phyloP scores from a whole-genome alignment of 305 asterid species.

The Plantago coronopus region DNA sequence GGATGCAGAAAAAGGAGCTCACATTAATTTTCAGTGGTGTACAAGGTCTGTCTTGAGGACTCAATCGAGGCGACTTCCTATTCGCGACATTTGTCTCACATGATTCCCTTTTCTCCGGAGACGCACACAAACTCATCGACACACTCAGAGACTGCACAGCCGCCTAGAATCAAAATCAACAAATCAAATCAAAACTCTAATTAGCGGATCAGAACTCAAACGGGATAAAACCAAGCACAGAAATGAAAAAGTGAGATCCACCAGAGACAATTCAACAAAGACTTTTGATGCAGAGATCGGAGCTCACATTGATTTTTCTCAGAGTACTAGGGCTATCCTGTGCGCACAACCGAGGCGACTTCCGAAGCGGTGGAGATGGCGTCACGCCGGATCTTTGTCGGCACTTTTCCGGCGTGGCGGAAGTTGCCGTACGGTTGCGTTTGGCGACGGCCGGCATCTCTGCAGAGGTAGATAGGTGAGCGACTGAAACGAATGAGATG shows the following conservation, averaged over 20 bases:
- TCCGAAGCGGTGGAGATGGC: slow-evolving; percentile 37
- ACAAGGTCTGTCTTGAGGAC: slow-evolving; percentile 42
- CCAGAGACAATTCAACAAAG: no score
- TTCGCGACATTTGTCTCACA: no score
- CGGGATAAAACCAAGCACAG: no score
- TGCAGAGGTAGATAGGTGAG: neutral
- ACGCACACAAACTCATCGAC: no score
- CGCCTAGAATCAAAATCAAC: no score
- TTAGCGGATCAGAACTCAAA: no score
- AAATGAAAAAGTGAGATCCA: no score
- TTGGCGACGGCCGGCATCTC: slow-evolving; percentile 57
- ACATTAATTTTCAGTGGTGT: slow-evolving; percentile 39
- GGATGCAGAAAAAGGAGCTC: slow-evolving; percentile 13
- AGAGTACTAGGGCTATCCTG: slow-evolving; percentile 43
- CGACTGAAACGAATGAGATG: neutral
- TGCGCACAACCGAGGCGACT: slow-evolving; percentile 55
- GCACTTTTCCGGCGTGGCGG: slow-evolving; percentile 47
- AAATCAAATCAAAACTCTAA: no score
- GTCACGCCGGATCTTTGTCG: slow-evolving; percentile 48
- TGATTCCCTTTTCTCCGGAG: no score
- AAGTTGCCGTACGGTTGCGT: slow-evolving; percentile 30
- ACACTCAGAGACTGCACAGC: no score
- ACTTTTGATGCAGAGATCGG: no score
- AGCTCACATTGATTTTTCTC: slow-evolving; percentile 38
- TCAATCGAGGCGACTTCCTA: slow-evolving; percentile 62